Conservation (phyloP, 2,329 filamentous ascomycete genomes). For the Aspergillus pseudonomiae region DNA sequence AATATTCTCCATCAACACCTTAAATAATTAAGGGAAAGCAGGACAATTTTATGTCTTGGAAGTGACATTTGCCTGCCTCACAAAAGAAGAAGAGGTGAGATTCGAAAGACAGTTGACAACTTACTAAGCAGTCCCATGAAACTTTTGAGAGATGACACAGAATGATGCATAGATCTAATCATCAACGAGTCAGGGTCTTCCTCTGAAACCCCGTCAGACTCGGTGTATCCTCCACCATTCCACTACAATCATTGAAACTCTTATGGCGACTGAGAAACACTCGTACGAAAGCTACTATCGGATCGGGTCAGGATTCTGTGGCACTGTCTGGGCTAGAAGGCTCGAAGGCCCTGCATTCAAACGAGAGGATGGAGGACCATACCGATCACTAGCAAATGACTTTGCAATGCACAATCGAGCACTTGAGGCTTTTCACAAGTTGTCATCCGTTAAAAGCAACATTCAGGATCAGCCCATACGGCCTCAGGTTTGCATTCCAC, state of each 20-base stretch:
- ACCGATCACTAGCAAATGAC: conserved; percentile 34
- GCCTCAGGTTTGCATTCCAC: conserved; percentile 26
- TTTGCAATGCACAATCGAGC: conserved; percentile 34
- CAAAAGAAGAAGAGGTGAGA: too few relatives aligned
- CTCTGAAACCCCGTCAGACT: too few relatives aligned
- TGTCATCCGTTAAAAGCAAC: neutral
- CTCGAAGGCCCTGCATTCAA: conserved; percentile 31
- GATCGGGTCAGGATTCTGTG: conserved; percentile 37
- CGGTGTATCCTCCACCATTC: too few relatives aligned
- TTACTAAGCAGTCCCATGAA: too few relatives aligned
- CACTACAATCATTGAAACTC: neutral
- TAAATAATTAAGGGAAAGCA: too few relatives aligned
- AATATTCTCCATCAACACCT: too few relatives aligned
- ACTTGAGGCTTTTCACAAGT: conserved; percentile 16
- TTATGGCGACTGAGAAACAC: neutral
- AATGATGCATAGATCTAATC: too few relatives aligned
- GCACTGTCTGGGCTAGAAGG: conserved; percentile 34
- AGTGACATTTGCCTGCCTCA: too few relatives aligned
- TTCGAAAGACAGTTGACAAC: too few relatives aligned
- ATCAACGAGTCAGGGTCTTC: neutral
- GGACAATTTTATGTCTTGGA: too few relatives aligned
- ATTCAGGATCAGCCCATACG: neutral
- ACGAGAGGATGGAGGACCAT: conserved; percentile 37
- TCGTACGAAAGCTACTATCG: neutral
- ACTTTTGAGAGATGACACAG: too few relatives aligned